Percentiles rank a stretch among this genome's conserved stretches.
These are phyloP conservation scores for Aspergillus puulaauensis DNA, from an alignment of 2,329 filamentous ascomycete genomes.

Conservation along the genomic window DNA sequence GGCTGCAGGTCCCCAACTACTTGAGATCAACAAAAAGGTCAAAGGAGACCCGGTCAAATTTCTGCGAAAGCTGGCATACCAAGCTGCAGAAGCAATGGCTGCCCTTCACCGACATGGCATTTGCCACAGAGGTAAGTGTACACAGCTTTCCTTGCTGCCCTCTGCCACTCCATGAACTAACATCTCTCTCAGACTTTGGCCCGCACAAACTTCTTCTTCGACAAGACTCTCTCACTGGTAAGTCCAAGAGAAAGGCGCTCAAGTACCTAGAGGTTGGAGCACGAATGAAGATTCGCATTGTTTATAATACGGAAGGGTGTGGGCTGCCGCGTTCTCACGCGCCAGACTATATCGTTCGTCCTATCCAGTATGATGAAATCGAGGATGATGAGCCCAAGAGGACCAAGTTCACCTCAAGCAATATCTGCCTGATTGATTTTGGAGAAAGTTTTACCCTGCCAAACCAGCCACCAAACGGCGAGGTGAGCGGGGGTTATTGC, in stretches of 20 bases:
- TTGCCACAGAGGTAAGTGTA: too few species aligned
- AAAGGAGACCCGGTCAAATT: neutral
- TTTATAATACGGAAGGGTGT: neutral
- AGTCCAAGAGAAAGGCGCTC: too few species aligned
- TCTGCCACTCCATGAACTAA: too few species aligned
- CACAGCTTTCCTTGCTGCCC: too few species aligned
- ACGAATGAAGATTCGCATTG: too few species aligned
- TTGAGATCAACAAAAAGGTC: neutral
- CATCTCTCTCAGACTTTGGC: too few species aligned
- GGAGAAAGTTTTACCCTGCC: neutral
- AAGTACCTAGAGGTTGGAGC: too few species aligned
- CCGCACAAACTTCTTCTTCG: too few species aligned
- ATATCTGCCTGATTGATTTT: neutral
- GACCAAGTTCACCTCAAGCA: neutral
- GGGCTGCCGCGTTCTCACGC: neutral
- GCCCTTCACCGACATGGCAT: neutral
- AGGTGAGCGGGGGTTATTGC: too few species aligned
- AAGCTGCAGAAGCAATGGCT: neutral
- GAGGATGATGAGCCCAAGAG: neutral
- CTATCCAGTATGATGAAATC: neutral
- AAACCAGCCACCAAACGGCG: neutral
- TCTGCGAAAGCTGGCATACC: neutral
- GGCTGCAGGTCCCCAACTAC: neutral
- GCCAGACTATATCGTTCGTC: neutral
- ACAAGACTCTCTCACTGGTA: too few species aligned